A percentile compares a stretch with the other conserved stretches of the same genome.
Evolutionary conservation across 805 yeast species (phyloP).

Genomic region (Candida verbasci): DNA sequence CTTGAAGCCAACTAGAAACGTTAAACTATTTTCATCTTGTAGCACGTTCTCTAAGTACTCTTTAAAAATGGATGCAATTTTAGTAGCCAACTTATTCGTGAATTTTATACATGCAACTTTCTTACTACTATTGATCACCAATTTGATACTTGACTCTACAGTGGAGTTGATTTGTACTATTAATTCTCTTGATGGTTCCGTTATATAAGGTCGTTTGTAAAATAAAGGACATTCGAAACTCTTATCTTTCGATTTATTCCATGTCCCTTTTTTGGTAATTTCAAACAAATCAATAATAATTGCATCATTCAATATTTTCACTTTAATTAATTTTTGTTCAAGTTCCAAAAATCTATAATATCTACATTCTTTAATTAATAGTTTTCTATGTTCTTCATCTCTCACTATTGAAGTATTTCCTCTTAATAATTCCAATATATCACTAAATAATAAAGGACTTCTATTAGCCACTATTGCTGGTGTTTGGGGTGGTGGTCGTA

Average conservation of each 20-base stretch:
- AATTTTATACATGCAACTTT: slow-evolving; percentile 23
- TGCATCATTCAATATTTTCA: slow-evolving; percentile 41
- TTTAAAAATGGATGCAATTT: slow-evolving; percentile 21
- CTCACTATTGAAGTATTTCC: slow-evolving; percentile 49
- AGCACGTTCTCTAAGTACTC: slow-evolving; percentile 15
- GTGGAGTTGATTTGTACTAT: slow-evolving; percentile 27
- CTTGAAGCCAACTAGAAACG: slow-evolving; percentile 21
- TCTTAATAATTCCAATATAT: slow-evolving; percentile 49
- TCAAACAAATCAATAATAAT: slow-evolving; percentile 51
- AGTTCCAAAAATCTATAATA: slow-evolving; percentile 73
- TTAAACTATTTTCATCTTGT: slow-evolving; percentile 14
- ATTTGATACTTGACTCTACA: slow-evolving; percentile 22
- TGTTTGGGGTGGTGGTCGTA: slow-evolving; percentile 76
- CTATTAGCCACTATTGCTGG: slow-evolving; percentile 52
- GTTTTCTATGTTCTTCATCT: slow-evolving; percentile 51
- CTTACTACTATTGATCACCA: slow-evolving; percentile 25
- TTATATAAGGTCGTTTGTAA: slow-evolving; percentile 32
- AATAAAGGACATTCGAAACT: slow-evolving; percentile 18
- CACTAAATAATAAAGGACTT: slow-evolving; percentile 50
- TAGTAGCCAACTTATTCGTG: slow-evolving; percentile 18
- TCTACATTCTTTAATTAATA: slow-evolving; percentile 63
- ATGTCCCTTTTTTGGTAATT: slow-evolving; percentile 35
- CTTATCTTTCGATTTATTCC: slow-evolving; percentile 16
- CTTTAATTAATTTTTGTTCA: slow-evolving; percentile 65
- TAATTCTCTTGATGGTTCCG: slow-evolving; percentile 29